Evolutionary conservation across 768 basidiomycete species (phyloP).

Genomic region (Trametes cubensis): DNA sequence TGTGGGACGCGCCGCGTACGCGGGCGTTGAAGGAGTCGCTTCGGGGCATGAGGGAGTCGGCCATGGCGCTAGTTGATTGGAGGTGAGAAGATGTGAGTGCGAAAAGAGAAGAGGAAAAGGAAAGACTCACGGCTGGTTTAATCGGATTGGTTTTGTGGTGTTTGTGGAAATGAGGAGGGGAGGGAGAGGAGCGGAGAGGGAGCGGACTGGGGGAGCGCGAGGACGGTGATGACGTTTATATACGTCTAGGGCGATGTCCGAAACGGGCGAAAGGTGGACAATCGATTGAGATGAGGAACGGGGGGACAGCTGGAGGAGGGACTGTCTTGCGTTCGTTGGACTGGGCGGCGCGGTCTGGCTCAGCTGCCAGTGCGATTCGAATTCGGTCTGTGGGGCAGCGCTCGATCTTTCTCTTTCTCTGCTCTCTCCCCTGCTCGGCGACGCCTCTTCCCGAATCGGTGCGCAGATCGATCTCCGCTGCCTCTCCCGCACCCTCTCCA

Average conservation of each 20-base stretch:
- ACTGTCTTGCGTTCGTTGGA: constrained; percentile 2
- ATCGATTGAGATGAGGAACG: constrained; percentile 11
- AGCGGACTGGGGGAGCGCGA: constrained; percentile 46
- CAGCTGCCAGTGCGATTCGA: neutral
- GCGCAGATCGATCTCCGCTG: constrained; percentile 40
- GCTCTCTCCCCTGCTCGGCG: constrained; percentile 26
- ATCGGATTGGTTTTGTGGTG: constrained; percentile 62
- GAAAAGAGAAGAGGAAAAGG: constrained; percentile 25
- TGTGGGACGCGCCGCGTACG: constrained; percentile 75
- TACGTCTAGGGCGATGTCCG: constrained; percentile 37
- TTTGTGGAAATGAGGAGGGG: constrained; percentile 56
- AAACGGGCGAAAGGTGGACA: constrained; percentile 19
- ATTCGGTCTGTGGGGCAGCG: too few species aligned
- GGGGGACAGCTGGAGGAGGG: neutral
- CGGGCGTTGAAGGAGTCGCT: constrained; percentile 71
- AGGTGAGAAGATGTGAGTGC: constrained; percentile 19
- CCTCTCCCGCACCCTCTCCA: neutral
- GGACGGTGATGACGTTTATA: constrained; percentile 69
- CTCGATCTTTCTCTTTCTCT: constrained; percentile 10
- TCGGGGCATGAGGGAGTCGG: constrained; percentile 54
- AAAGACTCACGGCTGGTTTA: constrained; percentile 41
- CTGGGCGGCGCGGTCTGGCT: constrained; percentile 35
- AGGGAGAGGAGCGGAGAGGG: constrained; percentile 57
- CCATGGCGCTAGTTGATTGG: constrained; percentile 40
- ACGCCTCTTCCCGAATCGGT: constrained; percentile 54